Conservation (phyloP, 2,329 filamentous ascomycete genomes). For the Paramyrothecium sp. region DNA sequence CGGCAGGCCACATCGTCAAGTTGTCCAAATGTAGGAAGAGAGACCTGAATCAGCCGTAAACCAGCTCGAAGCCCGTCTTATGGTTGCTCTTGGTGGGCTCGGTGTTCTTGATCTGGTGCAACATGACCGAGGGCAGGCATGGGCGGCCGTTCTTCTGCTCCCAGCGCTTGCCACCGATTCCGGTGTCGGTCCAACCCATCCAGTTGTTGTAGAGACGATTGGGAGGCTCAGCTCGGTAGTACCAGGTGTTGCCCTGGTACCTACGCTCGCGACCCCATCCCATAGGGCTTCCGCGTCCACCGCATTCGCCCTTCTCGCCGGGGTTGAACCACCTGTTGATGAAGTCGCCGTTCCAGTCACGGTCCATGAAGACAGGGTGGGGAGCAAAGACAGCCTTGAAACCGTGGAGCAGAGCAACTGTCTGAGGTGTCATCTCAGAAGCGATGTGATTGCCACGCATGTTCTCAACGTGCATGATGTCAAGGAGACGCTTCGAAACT, state of each 20-base stretch:
- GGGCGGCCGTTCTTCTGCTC: constrained; percentile 54
- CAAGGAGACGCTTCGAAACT: constrained; percentile 67
- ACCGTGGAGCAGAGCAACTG: constrained; percentile 72
- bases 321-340: constrained; percentile 61
- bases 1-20: no score
- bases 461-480: constrained; percentile 77
- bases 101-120: constrained; percentile 61
- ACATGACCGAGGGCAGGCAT: constrained; percentile 57
- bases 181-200: constrained; percentile 58
- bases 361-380: constrained; percentile 77
- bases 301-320: constrained; percentile 52
- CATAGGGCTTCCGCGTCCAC: constrained; percentile 55
- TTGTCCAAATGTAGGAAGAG: background rate
- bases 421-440: constrained; percentile 77
- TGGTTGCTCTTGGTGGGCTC: constrained; percentile 46
- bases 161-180: constrained; percentile 54
- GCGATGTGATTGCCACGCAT: constrained; percentile 72
- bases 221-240: constrained; percentile 56
- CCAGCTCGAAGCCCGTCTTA: constrained; percentile 33
- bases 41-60: constrained; percentile 30
- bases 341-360: constrained; percentile 61
- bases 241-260: constrained; percentile 60
- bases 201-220: constrained; percentile 62
- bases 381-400: constrained; percentile 77
- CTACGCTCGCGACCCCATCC: constrained; percentile 58